Evolutionary conservation across 257 asterid species (phyloP).

Genomic region (Phtheirospermum japonicum): DNA sequence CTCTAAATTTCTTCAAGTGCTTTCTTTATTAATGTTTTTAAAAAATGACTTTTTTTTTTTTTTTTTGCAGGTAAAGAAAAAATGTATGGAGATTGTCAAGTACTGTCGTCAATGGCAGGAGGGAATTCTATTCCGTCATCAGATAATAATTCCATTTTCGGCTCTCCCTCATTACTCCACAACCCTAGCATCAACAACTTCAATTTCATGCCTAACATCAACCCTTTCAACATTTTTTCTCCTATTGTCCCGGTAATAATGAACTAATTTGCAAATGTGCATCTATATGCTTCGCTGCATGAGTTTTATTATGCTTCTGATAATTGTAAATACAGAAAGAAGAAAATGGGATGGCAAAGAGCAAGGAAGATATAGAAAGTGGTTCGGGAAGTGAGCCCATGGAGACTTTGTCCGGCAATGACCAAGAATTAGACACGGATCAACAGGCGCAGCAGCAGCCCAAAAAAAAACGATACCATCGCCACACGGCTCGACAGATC

Average conservation of each 20-base stretch:
- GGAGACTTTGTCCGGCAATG: constrained; percentile 65
- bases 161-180: constrained; percentile 44
- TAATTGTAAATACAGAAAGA: constrained; percentile 55
- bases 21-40: not conserved
- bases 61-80: constrained; percentile 14
- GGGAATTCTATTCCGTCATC: no score
- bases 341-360: constrained; percentile 55
- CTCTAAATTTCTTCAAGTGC: no score
- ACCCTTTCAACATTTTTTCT: constrained; percentile 86
- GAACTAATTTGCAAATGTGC: not conserved
- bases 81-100: constrained; percentile 95
- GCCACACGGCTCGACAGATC: constrained; percentile 93
- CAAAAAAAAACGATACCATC: constrained; percentile 87
- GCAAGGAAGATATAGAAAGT: constrained; percentile 77
- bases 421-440: constrained; percentile 59
- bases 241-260: constrained; percentile 58
- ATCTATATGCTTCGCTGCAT: no score
- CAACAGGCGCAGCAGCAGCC: constrained; percentile 36
- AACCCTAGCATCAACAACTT: constrained; percentile 51
- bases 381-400: constrained; percentile 85
- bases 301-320: no score
- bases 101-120: no score
- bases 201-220: constrained; percentile 67
- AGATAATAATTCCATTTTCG: constrained; percentile 38
- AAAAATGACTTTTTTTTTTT: not conserved